Conservation (phyloP, 306 rosid genomes). For the Cucurbita maxima region DNA sequence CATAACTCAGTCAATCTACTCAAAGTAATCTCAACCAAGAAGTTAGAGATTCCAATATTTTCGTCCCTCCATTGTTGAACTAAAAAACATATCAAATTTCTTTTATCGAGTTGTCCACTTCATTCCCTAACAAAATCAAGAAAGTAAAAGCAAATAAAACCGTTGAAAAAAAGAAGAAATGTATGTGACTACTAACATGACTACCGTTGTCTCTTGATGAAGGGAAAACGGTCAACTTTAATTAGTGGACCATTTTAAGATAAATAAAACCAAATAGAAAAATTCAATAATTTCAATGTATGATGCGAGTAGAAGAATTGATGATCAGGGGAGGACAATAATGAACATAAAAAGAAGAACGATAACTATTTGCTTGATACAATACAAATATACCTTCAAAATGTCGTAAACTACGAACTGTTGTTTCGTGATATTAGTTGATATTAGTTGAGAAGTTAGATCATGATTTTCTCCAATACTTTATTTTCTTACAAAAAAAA, state of each 20-base stretch:
- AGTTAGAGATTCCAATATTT: too few species aligned
- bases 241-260: not conserved
- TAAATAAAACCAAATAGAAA: not conserved
- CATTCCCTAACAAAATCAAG: not conserved
- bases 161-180: not conserved
- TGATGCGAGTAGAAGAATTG: not conserved
- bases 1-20: too few species aligned
- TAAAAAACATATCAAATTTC: not conserved
- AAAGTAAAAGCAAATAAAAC: not conserved
- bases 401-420: not conserved
- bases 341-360: not conserved
- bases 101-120: not conserved
- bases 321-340: not conserved
- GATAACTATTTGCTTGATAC: not conserved
- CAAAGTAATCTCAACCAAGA: too few species aligned
- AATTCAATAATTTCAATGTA: not conserved
- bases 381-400: not conserved
- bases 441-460: not conserved
- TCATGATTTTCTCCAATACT: not conserved
- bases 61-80: too few species aligned
- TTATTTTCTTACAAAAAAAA: not conserved
- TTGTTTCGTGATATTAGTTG: not conserved
- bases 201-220: not conserved
- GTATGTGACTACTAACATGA: not conserved
- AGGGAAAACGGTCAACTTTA: not conserved